These are phyloP conservation scores for Epichloe sp. DNA, from an alignment of 2,329 filamentous ascomycete species.

Conservation along the genomic window DNA sequence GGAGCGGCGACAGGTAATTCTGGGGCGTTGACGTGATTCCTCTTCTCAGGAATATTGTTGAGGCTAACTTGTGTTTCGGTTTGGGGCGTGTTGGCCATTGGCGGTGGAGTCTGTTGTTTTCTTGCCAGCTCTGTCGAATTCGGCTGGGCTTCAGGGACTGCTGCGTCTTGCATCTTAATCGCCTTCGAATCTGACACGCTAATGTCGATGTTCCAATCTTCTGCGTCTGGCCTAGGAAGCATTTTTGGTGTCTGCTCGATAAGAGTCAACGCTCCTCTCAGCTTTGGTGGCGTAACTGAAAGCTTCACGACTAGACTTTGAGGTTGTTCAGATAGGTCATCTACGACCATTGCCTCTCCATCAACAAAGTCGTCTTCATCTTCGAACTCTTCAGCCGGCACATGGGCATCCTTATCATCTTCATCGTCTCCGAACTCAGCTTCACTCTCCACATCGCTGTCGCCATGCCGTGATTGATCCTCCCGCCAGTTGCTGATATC, in stretches of 20 bases:
- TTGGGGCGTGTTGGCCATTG: background rate
- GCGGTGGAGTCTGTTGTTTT: background rate
- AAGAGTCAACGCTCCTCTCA: constrained; percentile 18
- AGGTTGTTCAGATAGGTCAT: constrained; percentile 33
- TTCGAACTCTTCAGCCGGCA: constrained; percentile 41
- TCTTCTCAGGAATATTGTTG: constrained; percentile 8
- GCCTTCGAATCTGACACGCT: constrained; percentile 7
- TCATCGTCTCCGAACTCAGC: constrained; percentile 67
- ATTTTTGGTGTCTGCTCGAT: constrained; percentile 12
- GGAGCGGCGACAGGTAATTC: constrained; percentile 22
- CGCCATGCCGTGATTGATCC: constrained; percentile 27
- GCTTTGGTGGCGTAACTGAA: constrained; percentile 32
- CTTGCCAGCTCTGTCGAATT: background rate
- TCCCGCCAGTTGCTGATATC: constrained; percentile 35
- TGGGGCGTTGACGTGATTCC: constrained; percentile 2
- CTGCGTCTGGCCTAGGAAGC: constrained; percentile 11
- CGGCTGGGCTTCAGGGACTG: background rate
- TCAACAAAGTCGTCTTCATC: constrained; percentile 48
- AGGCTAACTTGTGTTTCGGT: constrained; percentile 1
- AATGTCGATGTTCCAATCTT: constrained; percentile 9
- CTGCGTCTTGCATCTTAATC: constrained; percentile 16
- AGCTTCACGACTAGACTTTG: constrained; percentile 67
- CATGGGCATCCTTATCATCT: constrained; percentile 54
- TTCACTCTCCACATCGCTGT: constrained; percentile 53
- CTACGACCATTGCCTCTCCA: constrained; percentile 41